Conservation (phyloP, 73 alveolate genomes). For the Stentor roeselii region DNA sequence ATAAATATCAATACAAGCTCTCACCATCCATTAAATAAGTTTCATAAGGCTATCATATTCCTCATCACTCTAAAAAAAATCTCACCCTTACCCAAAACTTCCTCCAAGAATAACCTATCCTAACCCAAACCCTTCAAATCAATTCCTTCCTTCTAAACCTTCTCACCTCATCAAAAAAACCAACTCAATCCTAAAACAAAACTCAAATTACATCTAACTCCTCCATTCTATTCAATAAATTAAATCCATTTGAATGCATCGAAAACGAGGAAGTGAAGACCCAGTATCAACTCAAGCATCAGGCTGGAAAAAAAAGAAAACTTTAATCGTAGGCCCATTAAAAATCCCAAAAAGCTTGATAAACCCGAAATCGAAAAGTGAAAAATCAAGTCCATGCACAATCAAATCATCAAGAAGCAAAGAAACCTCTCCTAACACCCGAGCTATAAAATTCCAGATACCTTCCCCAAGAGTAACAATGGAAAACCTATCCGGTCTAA, state of each 20-base stretch:
- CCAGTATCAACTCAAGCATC: background rate
- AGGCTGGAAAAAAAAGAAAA: background rate
- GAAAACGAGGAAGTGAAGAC: slow-evolving; percentile 5
- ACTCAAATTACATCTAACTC: too few relatives aligned
- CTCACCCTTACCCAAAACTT: too few relatives aligned
- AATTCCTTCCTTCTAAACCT: too few relatives aligned
- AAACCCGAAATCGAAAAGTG: background rate
- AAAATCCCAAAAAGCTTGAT: too few relatives aligned
- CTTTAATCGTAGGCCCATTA: background rate
- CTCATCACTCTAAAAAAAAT: background rate
- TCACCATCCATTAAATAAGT: background rate
- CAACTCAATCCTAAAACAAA: too few relatives aligned
- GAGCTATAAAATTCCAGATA: background rate
- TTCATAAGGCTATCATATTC: background rate
- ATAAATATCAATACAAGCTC: background rate
- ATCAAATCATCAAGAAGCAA: background rate
- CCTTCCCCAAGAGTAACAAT: background rate
- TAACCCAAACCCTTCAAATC: too few relatives aligned
- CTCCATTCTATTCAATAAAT: too few relatives aligned
- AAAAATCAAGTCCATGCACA: background rate
- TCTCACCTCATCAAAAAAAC: too few relatives aligned
- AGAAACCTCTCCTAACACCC: background rate
- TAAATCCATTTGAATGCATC: background rate
- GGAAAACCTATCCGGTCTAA: background rate
- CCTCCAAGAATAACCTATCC: too few relatives aligned